Conservation (phyloP, 495 filamentous ascomycete genomes). For the Aspergillus panamensis region DNA sequence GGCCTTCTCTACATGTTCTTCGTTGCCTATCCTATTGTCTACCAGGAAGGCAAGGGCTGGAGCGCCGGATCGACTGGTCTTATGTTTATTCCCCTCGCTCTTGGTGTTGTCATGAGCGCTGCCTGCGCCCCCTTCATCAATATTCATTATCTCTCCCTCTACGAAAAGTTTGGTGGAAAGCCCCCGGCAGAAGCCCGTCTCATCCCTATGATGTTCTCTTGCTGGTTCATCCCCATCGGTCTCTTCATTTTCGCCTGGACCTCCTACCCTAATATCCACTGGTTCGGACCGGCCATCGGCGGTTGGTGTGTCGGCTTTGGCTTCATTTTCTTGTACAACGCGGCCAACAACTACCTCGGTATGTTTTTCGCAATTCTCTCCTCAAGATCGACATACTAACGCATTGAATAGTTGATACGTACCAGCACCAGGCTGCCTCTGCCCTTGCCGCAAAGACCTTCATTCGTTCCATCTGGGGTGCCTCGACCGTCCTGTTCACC, state of each 20-base stretch:
- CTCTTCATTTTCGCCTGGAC: slow-evolving; percentile 86
- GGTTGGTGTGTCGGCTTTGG: slow-evolving; percentile 79
- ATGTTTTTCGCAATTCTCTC: slow-evolving; percentile 2
- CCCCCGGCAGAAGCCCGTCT: slow-evolving; percentile 73
- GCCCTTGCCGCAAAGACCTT: slow-evolving; percentile 83
- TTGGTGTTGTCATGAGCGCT: slow-evolving; percentile 64
- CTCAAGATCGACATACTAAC: slow-evolving; percentile 1
- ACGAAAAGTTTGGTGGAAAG: slow-evolving; percentile 55
- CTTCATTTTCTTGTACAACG: slow-evolving; percentile 83
- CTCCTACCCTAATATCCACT: slow-evolving; percentile 60
- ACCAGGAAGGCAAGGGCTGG: slow-evolving; percentile 68
- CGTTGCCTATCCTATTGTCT: slow-evolving; percentile 75
- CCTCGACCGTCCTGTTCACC: slow-evolving; percentile 70
- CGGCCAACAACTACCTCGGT: slow-evolving; percentile 75
- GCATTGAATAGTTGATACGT: slow-evolving; percentile 62
- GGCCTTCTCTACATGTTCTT: slow-evolving; percentile 83
- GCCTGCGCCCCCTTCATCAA: slow-evolving; percentile 68
- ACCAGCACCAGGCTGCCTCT: slow-evolving; percentile 80
- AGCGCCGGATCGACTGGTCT: slow-evolving; percentile 67
- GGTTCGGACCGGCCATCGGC: slow-evolving; percentile 68
- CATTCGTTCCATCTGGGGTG: slow-evolving; percentile 76
- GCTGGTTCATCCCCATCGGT: slow-evolving; percentile 74
- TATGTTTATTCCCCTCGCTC: slow-evolving; percentile 74
- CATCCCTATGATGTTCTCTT: slow-evolving; percentile 81
- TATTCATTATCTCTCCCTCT: slow-evolving; percentile 66